phyloP scores from a whole-genome alignment of 2,329 filamentous ascomycete genomes.

The Penicillium crustosum region DNA sequence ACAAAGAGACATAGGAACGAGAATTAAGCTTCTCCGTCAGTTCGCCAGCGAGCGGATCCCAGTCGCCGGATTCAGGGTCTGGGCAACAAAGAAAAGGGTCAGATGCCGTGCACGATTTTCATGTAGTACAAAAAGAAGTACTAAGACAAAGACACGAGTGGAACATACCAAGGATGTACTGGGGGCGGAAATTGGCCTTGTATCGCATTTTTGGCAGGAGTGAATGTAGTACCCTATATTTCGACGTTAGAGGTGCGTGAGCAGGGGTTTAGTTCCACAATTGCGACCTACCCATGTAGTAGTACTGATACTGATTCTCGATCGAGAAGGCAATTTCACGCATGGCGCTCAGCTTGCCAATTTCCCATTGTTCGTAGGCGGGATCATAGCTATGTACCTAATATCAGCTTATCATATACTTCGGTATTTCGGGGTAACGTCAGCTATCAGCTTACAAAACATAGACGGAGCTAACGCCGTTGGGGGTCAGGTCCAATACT shows the following conservation, averaged over 20 bases:
- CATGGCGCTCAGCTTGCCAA: constrained; percentile 63
- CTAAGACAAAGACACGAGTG: background rate
- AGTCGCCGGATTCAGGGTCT: constrained; percentile 50
- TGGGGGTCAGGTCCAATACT: constrained; percentile 49
- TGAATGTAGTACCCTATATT: constrained; percentile 62
- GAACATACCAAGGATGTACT: constrained; percentile 48
- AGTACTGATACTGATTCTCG: constrained; percentile 58
- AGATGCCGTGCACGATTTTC: constrained; percentile 1
- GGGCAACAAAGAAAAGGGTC: background rate
- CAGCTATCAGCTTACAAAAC: constrained; percentile 42
- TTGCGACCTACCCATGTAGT: constrained; percentile 60
- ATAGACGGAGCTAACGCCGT: constrained; percentile 52
- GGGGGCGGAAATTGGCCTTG: constrained; percentile 49
- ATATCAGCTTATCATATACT: background rate
- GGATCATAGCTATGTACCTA: constrained; percentile 54
- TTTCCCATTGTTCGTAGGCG: constrained; percentile 60
- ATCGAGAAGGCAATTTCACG: constrained; percentile 58
- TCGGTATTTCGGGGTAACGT: background rate
- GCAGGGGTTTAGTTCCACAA: background rate
- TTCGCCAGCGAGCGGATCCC: constrained; percentile 47
- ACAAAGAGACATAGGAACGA: constrained; percentile 47
- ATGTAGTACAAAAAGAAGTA: background rate
- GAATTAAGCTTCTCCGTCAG: constrained; percentile 44
- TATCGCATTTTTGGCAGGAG: constrained; percentile 54
- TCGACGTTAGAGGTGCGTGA: background rate